phyloP scores from a whole-genome alignment of 1,284 basidiomycete genomes.

The Veloporphyrellus conicus region DNA sequence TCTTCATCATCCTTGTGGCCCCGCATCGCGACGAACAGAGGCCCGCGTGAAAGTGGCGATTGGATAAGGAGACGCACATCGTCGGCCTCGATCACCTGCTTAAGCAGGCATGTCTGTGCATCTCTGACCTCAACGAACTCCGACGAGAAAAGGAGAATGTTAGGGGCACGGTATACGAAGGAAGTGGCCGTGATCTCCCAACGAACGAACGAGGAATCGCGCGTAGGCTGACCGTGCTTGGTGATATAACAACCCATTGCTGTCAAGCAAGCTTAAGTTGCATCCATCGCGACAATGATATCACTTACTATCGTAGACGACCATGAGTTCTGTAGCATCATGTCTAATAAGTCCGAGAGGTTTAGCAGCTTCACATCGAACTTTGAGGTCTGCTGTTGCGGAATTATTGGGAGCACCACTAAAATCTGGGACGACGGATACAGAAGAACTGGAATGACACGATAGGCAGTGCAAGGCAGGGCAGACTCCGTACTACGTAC shows the following conservation, averaged over 20 bases:
- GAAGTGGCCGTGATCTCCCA: slow-evolving; percentile 68
- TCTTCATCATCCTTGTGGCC: slow-evolving; percentile 51
- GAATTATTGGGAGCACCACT: slow-evolving; percentile 38
- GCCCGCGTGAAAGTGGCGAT: slow-evolving; percentile 37
- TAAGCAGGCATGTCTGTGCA: slow-evolving; percentile 55
- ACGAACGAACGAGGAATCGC: slow-evolving; percentile 58
- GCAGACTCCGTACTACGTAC: slow-evolving; percentile 35
- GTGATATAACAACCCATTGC: slow-evolving; percentile 70
- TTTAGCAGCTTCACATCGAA: slow-evolving; percentile 53
- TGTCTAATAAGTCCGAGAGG: slow-evolving; percentile 64
- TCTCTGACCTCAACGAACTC: slow-evolving; percentile 71
- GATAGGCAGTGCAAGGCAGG: not conserved
- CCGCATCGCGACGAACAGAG: slow-evolving; percentile 58
- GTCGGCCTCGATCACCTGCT: slow-evolving; percentile 67
- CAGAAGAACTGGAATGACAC: slow-evolving; percentile 36
- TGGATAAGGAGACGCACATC: slow-evolving; percentile 59
- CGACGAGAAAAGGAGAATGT: slow-evolving; percentile 66
- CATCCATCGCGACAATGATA: not conserved
- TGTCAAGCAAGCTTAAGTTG: slow-evolving; percentile 20
- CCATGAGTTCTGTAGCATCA: slow-evolving; percentile 55
- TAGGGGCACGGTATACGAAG: slow-evolving; percentile 54
- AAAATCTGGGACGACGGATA: slow-evolving; percentile 60
- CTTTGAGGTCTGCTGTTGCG: slow-evolving; percentile 52
- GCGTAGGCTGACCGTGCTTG: slow-evolving; percentile 59
- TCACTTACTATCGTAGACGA: slow-evolving; percentile 66